Evolutionary conservation across 2,329 filamentous ascomycete genomes (phyloP).

Genomic region (Chaetomium globosum): DNA sequence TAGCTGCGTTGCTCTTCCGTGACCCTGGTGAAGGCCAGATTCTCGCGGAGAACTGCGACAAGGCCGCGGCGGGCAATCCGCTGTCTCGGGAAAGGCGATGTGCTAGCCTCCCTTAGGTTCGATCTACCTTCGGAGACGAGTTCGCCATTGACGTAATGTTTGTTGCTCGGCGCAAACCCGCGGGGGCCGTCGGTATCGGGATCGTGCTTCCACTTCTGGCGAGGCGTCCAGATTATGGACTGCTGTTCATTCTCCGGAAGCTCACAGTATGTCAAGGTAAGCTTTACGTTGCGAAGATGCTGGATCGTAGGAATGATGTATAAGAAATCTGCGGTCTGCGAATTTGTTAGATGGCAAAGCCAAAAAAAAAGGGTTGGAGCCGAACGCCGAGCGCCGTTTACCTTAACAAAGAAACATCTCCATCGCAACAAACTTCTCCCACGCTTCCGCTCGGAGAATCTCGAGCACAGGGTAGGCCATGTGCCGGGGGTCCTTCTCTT

Average conservation of each 20-base stretch:
- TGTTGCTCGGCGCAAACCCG: constrained; percentile 59
- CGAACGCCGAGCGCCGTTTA: constrained; percentile 40
- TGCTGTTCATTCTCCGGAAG: constrained; percentile 55
- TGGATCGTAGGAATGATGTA: constrained; percentile 59
- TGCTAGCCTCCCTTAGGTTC: constrained; percentile 52
- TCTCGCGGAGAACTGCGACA: constrained; percentile 55
- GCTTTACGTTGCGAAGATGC: constrained; percentile 59
- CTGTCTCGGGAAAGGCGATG: constrained; percentile 57
- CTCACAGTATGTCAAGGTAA: constrained; percentile 63
- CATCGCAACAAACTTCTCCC: constrained; percentile 57
- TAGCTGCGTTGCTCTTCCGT: constrained; percentile 63
- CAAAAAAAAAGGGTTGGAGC: no score
- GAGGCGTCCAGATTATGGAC: constrained; percentile 46
- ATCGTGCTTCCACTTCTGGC: constrained; percentile 62
- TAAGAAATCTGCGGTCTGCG: constrained; percentile 64
- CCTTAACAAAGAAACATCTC: constrained; percentile 71
- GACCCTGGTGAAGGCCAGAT: constrained; percentile 59
- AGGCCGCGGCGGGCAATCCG: constrained; percentile 60
- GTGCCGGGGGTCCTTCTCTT: constrained; percentile 48
- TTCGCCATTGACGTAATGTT: constrained; percentile 61
- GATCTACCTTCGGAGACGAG: constrained; percentile 57
- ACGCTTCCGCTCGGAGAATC: constrained; percentile 53
- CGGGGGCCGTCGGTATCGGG: constrained; percentile 56
- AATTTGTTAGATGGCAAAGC: constrained; percentile 29
- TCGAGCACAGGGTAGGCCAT: constrained; percentile 51